These are phyloP conservation scores for Botrytis galanthina DNA, from an alignment of 2,329 filamentous ascomycete genomes.

Conservation along the genomic window DNA sequence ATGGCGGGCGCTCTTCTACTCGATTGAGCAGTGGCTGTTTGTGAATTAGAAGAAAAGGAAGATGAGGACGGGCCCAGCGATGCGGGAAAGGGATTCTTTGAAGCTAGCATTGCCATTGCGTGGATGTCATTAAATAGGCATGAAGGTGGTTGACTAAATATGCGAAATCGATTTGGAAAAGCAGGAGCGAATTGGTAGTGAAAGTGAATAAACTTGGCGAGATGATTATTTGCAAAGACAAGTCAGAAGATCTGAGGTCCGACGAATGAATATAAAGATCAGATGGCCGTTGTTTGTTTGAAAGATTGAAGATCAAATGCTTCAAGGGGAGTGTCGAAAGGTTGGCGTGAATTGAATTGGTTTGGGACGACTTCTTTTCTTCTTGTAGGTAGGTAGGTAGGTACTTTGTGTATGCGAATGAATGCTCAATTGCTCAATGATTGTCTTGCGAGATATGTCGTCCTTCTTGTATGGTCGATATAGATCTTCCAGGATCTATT, in stretches of 20 bases:
- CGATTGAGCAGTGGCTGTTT: conserved; percentile 50
- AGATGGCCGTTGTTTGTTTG: not conserved
- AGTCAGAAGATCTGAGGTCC: not conserved
- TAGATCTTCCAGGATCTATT: conserved; percentile 21
- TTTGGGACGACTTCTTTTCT: not conserved
- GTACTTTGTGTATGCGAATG: not conserved
- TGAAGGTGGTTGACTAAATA: conserved; percentile 23
- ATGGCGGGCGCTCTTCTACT: conserved; percentile 53
- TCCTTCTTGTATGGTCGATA: not conserved
- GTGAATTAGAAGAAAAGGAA: conserved; percentile 47
- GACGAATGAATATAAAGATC: not conserved
- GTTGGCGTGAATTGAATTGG: not conserved
- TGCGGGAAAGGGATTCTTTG: conserved; percentile 68
- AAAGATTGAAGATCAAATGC: not conserved
- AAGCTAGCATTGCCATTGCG: conserved; percentile 73
- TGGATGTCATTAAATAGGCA: conserved; percentile 29
- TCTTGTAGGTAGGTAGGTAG: not conserved
- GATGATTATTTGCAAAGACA: not conserved
- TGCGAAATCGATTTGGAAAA: not conserved
- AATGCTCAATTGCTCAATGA: conserved; percentile 19
- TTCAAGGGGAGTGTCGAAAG: conserved; percentile 1
- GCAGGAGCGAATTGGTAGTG: conserved; percentile 6
- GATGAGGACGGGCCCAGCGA: conserved; percentile 49
- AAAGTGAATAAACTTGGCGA: not conserved
- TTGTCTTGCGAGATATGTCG: conserved; percentile 1